Evolutionary conservation across 2,329 filamentous ascomycete genomes (phyloP).

Genomic region (Colletotrichum cuscutae): DNA sequence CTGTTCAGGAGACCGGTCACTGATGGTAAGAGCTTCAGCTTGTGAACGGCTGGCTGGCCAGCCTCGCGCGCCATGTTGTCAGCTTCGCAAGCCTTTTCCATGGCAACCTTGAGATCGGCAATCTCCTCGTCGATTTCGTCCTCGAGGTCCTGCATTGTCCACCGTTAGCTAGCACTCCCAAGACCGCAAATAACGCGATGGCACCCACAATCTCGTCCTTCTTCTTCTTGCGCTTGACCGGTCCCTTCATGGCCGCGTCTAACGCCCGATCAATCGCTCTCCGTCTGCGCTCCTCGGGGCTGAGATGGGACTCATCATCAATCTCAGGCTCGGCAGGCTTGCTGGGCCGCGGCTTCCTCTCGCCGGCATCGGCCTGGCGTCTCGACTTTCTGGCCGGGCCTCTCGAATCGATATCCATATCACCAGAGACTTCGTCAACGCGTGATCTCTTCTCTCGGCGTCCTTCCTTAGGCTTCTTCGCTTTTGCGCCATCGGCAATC

Average conservation of each 20-base stretch:
- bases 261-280: slow-evolving; percentile 88
- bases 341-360: slow-evolving; percentile 57
- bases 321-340: slow-evolving; percentile 62
- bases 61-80: slow-evolving; percentile 86
- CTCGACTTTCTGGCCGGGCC: slow-evolving; percentile 57
- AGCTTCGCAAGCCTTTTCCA: slow-evolving; percentile 89
- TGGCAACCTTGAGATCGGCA: slow-evolving; percentile 84
- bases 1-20: slow-evolving; percentile 90
- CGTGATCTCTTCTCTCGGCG: slow-evolving; percentile 71
- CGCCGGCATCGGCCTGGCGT: slow-evolving; percentile 53
- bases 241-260: slow-evolving; percentile 87
- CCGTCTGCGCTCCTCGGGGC: slow-evolving; percentile 85
- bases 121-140: slow-evolving; percentile 91
- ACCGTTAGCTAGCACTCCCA: slow-evolving; percentile 37
- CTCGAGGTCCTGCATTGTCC: slow-evolving; percentile 77
- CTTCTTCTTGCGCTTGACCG: slow-evolving; percentile 78
- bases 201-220: slow-evolving; percentile 85
- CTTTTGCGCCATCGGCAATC: slow-evolving; percentile 69
- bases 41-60: slow-evolving; percentile 86
- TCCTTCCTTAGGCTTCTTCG: slow-evolving; percentile 81
- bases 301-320: slow-evolving; percentile 81
- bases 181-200: background rate
- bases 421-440: slow-evolving; percentile 61
- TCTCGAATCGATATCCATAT: slow-evolving; percentile 53
- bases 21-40: slow-evolving; percentile 92